A percentile compares a stretch with the other conserved stretches of the same genome.
These are phyloP conservation scores for Cadophora gregata DNA, from an alignment of 2,329 filamentous ascomycete species.

Conservation along the genomic window DNA sequence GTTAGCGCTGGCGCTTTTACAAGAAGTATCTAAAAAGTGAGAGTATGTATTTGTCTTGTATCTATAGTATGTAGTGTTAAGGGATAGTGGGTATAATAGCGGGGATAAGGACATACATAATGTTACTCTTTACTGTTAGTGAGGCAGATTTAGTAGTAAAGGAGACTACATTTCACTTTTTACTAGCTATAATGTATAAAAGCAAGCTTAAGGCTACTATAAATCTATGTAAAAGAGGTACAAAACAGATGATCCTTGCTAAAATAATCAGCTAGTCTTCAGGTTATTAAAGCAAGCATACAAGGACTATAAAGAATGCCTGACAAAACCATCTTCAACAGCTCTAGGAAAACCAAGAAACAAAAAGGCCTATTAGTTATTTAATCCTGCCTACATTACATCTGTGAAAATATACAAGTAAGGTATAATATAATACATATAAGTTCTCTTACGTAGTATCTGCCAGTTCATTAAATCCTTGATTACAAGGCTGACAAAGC, in stretches of 20 bases:
- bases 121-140: not conserved
- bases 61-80: not conserved
- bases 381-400: not conserved
- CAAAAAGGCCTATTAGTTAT: not conserved
- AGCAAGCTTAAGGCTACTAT: not conserved
- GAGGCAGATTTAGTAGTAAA: not conserved
- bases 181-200: not conserved
- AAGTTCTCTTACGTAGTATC: slow-evolving; percentile 10
- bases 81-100: not conserved
- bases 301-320: not conserved
- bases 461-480: not conserved
- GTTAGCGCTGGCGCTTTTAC: not conserved
- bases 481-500: not conserved
- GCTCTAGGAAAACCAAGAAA: slow-evolving; percentile 8
- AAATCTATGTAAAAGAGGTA: not conserved
- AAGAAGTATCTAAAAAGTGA: not conserved
- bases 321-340: not conserved
- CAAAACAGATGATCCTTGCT: not conserved
- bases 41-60: not conserved
- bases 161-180: not conserved
- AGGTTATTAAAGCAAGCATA: not conserved
- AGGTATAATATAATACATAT: slow-evolving; percentile 6
- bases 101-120: not conserved
- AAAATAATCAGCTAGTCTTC: slow-evolving; percentile 9
- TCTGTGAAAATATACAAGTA: not conserved